Conservation (phyloP, 768 basidiomycete genomes). For the Multifurca ochricompacta region DNA sequence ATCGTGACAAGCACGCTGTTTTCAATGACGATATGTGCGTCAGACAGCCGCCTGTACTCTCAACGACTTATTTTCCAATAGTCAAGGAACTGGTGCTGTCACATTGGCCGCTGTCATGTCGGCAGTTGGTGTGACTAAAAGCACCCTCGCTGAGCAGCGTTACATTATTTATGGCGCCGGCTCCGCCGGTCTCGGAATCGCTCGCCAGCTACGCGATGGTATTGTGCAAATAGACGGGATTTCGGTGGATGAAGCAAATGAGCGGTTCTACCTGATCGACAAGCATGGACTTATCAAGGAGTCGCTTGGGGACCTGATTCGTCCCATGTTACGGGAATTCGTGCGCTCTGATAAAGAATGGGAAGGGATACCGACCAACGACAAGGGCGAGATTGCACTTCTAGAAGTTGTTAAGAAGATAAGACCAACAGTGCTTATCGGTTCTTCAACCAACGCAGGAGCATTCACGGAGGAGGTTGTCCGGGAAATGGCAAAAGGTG, state of each 20-base stretch:
- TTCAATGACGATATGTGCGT: slow-evolving; percentile 83
- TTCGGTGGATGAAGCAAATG: slow-evolving; percentile 49
- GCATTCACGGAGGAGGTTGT: slow-evolving; percentile 73
- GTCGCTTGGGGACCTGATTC: slow-evolving; percentile 39
- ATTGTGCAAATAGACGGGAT: slow-evolving; percentile 48
- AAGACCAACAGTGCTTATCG: slow-evolving; percentile 78
- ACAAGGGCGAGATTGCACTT: slow-evolving; percentile 40
- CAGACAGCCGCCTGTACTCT: background rate
- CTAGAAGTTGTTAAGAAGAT: slow-evolving; percentile 64
- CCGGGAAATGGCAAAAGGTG: slow-evolving; percentile 56
- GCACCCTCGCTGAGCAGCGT: slow-evolving; percentile 62
- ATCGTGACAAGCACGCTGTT: slow-evolving; percentile 53
- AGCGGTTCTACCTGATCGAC: slow-evolving; percentile 68
- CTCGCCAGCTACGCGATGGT: slow-evolving; percentile 68
- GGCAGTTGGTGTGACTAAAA: slow-evolving; percentile 57
- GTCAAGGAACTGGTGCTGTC: slow-evolving; percentile 73
- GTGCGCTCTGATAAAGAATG: slow-evolving; percentile 51
- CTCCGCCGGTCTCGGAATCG: slow-evolving; percentile 76
- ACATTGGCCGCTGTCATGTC: slow-evolving; percentile 63
- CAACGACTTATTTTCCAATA: slow-evolving; percentile 23
- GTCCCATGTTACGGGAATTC: slow-evolving; percentile 45
- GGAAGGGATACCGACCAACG: slow-evolving; percentile 33
- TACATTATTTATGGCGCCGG: slow-evolving; percentile 76
- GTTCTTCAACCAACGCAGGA: slow-evolving; percentile 70
- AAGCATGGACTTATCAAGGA: slow-evolving; percentile 52